These are phyloP conservation scores for Umbellularia californica DNA, from an alignment of 164 flowering plant genomes.

Conservation along the genomic window DNA sequence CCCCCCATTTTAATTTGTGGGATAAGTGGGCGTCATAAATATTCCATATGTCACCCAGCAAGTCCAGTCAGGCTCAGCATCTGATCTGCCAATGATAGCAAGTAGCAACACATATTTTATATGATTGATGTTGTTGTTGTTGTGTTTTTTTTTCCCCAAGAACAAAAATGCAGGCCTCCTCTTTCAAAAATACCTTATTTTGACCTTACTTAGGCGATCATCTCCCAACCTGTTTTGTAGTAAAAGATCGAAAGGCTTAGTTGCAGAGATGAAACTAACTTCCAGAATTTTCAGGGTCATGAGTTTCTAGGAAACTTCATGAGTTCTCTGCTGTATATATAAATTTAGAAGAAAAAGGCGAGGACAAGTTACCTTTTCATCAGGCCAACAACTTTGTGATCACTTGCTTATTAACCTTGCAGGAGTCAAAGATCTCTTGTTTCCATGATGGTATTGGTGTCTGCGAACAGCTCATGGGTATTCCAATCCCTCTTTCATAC, in stretches of 20 bases:
- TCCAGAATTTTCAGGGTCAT: not conserved
- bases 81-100: no score
- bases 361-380: not conserved
- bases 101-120: no score
- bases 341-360: not conserved
- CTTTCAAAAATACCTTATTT: no score
- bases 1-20: no score
- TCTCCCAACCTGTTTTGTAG: not conserved
- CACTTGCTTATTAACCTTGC: constrained; percentile 15
- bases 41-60: no score
- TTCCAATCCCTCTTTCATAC: constrained; percentile 94
- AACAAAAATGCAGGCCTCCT: no score
- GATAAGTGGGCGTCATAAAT: no score
- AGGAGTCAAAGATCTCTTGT: constrained; percentile 77
- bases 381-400: not conserved
- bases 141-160: no score
- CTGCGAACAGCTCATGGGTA: constrained; percentile 81
- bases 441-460: constrained; percentile 88
- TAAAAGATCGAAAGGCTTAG: not conserved
- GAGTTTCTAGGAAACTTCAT: not conserved
- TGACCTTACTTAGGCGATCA: no score
- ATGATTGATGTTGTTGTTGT: no score
- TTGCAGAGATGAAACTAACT: not conserved
- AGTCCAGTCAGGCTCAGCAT: no score
- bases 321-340: not conserved